phyloP scores from a whole-genome alignment of 805 yeast genomes.

The Lachancea lanzarotensis region DNA sequence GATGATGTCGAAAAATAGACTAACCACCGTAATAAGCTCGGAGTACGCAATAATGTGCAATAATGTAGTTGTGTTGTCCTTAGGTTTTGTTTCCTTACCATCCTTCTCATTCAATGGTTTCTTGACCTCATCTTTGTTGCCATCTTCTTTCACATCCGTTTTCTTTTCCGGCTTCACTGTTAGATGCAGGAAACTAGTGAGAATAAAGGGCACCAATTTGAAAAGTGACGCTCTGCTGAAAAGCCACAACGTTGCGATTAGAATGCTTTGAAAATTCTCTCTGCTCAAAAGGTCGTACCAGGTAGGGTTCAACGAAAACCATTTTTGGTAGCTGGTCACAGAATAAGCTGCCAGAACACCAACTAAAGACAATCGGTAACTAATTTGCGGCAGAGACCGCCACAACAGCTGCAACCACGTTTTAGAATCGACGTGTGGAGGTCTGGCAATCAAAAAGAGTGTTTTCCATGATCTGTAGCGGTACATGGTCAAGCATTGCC shows the following conservation, averaged over 20 bases:
- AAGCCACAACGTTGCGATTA: slow-evolving; percentile 53
- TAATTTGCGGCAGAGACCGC: slow-evolving; percentile 37
- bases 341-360: slow-evolving; percentile 51
- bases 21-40: slow-evolving; percentile 49
- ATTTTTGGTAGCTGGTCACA: slow-evolving; percentile 51
- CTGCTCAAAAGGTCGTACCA: slow-evolving; percentile 60
- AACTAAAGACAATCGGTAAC: slow-evolving; percentile 48
- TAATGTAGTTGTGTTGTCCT: slow-evolving; percentile 11
- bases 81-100: slow-evolving; percentile 12
- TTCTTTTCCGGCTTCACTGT: slow-evolving; percentile 20
- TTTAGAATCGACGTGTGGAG: slow-evolving; percentile 5
- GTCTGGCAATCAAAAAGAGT: slow-evolving; percentile 24
- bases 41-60: slow-evolving; percentile 46
- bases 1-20: slow-evolving; percentile 52
- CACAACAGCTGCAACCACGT: slow-evolving; percentile 20
- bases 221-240: slow-evolving; percentile 58
- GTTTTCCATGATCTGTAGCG: slow-evolving; percentile 32
- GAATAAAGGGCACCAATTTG: slow-evolving; percentile 54
- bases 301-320: slow-evolving; percentile 55
- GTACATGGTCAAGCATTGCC: slow-evolving; percentile 22
- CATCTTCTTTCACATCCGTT: slow-evolving; percentile 11
- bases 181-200: slow-evolving; percentile 55
- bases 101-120: slow-evolving; percentile 11
- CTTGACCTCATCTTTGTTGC: slow-evolving; percentile 8
- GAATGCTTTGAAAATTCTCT: slow-evolving; percentile 66